Evolutionary conservation across 305 asterid species (phyloP), one percentile per base, ranked within the genome.

Genomic region (Coffea humblotiana): DNA sequence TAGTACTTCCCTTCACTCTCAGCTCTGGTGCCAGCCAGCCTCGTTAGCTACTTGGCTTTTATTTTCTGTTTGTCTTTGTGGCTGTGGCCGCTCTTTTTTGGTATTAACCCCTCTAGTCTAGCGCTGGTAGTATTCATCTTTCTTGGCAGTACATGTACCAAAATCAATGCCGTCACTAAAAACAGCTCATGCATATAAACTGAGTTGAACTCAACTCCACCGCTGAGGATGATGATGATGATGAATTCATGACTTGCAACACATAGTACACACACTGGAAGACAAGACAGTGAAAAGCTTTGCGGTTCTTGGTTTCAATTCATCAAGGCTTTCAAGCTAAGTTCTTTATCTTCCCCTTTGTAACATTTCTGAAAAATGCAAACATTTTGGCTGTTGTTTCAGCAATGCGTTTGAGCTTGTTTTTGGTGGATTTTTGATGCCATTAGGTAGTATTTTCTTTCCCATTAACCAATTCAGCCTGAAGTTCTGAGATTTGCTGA

Each of bases 1-100:
- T 56, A 78, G 83, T 89, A 76, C 51, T 5, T 8, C 25, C 40
- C 6, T 71, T 83, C 86, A 82, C 86, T 37, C 18, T 25, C 74
- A 25, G 66, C 27, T 49, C 71, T 80, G 71, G 71, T 32, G 6
- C 49, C 79, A 72, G 75, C 80, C 85, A 72, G 75, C 80, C 85
- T 60, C 82, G 84, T 37, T 83, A 81, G 76, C 72, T 79, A 65
- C 76, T 82, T 65, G 32, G 70, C 47, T 61, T 32, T 6, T 37
- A 37, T 10, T 43, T 14, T 19, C 13, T 1, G 5, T 60, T 23
- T 60, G 68, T 32, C 54, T 0, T 37, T 56, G 32, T 1, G 32
- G 32, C 1, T 56, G 58, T 43, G 71, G 58, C 40, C 76, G 14
- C n/a, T 49, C 14, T 27, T 3, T 14, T 61, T 58, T 3, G 1